Percentiles rank a stretch among this genome's conserved stretches.
These are phyloP conservation scores for Aspergillus fijiensis DNA, from an alignment of 2,329 filamentous ascomycete species.

Conservation along the genomic window DNA sequence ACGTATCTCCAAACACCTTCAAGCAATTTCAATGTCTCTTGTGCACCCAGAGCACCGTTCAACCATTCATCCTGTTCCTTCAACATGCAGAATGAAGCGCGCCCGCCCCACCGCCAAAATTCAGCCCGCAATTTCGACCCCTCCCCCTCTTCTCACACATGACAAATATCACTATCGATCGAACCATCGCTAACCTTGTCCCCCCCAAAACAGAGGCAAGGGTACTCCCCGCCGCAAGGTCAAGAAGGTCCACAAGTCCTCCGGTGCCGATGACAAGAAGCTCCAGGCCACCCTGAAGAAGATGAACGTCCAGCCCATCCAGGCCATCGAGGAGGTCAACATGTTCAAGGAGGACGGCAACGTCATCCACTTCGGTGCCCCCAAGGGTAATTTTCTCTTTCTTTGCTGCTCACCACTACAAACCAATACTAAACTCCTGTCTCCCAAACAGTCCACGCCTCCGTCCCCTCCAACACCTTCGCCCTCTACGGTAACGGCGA, in stretches of 20 bases:
- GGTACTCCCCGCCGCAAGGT: slow-evolving; percentile 96
- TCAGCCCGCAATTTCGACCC: neutral
- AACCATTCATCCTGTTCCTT: neutral
- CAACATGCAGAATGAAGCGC: neutral
- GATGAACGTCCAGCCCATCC: slow-evolving; percentile 99
- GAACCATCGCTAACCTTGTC: neutral
- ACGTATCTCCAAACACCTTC: slow-evolving; percentile 8
- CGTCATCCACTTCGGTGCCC: slow-evolving; percentile 97
- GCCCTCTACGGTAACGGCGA: slow-evolving; percentile 98
- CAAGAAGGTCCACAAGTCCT: slow-evolving; percentile 94
- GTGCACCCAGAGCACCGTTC: neutral
- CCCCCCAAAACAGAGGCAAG: slow-evolving; percentile 70
- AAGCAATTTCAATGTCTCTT: neutral
- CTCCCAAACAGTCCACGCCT: slow-evolving; percentile 74
- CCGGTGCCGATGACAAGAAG: slow-evolving; percentile 98
- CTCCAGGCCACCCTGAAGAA: slow-evolving; percentile 97
- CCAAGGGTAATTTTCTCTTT: slow-evolving; percentile 77
- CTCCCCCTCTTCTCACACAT: neutral
- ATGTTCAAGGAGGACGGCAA: slow-evolving; percentile 99
- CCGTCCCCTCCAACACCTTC: slow-evolving; percentile 97
- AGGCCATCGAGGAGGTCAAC: slow-evolving; percentile 99
- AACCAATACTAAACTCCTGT: neutral
- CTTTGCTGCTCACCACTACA: neutral
- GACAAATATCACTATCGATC: neutral
- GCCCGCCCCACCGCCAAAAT: neutral